These are phyloP conservation scores for Saccharomyces eubayanus DNA, from an alignment of 805 yeast species.

Conservation along the genomic window DNA sequence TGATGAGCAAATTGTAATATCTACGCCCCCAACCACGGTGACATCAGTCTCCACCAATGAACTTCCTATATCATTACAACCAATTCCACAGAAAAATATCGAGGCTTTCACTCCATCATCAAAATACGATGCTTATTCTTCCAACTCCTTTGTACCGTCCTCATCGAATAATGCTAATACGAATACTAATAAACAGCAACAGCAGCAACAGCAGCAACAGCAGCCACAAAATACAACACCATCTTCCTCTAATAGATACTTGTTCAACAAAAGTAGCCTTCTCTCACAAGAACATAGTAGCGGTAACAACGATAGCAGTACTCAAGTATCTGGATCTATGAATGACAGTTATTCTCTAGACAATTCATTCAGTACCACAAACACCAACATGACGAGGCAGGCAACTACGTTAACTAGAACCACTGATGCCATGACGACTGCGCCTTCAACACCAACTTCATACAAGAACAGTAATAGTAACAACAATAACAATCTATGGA, in stretches of 20 bases:
- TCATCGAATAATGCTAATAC: not conserved
- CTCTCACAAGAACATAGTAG: not conserved
- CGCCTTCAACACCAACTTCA: not conserved
- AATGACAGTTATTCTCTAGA: not conserved
- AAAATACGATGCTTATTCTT: constrained; percentile 21
- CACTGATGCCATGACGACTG: not conserved
- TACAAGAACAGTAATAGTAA: not conserved
- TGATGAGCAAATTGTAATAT: constrained; percentile 1
- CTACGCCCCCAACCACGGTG: not conserved
- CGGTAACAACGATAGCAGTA: not conserved
- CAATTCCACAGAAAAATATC: constrained; percentile 2
- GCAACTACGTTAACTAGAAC: not conserved
- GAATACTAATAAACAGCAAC: not conserved
- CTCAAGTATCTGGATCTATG: not conserved
- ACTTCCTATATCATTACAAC: not conserved
- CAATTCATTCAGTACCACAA: not conserved
- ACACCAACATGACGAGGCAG: not conserved
- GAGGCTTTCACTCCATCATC: constrained; percentile 1
- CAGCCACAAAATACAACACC: not conserved
- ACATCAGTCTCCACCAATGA: not conserved
- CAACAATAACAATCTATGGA: constrained; percentile 11
- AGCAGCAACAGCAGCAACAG: not conserved
- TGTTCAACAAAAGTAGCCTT: not conserved
- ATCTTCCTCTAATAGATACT: not conserved
- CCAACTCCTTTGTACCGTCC: constrained; percentile 20